phyloP scores from a whole-genome alignment of 2,329 filamentous ascomycete species.

The Biscogniauxia mediterranea region DNA sequence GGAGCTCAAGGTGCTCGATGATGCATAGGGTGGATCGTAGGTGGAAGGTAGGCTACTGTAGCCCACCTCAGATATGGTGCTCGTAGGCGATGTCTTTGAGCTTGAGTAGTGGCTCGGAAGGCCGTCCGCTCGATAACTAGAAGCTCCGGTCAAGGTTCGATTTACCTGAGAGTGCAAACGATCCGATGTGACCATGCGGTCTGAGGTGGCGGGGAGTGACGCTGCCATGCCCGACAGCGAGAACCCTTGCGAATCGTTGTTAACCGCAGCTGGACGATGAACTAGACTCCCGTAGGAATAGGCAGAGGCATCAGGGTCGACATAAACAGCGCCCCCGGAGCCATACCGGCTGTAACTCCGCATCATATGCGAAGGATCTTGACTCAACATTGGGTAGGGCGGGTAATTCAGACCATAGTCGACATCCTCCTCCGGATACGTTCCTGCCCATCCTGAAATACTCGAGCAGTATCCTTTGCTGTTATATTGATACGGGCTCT shows the following conservation, averaged over 20 bases:
- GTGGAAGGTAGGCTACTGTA: conserved; percentile 27
- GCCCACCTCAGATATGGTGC: conserved; percentile 27
- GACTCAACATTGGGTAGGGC: conserved; percentile 35
- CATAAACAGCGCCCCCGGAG: conserved; percentile 33
- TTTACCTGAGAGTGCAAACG: conserved; percentile 36
- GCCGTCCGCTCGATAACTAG: conserved; percentile 31
- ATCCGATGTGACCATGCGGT: conserved; percentile 25
- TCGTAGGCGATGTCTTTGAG: conserved; percentile 21
- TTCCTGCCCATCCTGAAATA: conserved; percentile 34
- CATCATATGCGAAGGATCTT: conserved; percentile 35
- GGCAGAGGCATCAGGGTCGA: conserved; percentile 33
- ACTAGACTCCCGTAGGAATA: conserved; percentile 38
- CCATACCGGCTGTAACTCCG: conserved; percentile 32
- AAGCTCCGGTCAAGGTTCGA: conserved; percentile 32
- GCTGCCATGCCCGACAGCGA: conserved; percentile 43
- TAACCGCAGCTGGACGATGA: conserved; percentile 34
- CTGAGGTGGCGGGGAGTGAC: conserved; percentile 35
- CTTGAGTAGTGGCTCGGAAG: conserved; percentile 24
- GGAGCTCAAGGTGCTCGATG: conserved; percentile 15
- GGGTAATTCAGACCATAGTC: conserved; percentile 36
- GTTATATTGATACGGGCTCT: conserved; percentile 32
- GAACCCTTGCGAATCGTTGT: conserved; percentile 36
- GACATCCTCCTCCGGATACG: conserved; percentile 38
- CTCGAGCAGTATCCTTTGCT: conserved; percentile 35
- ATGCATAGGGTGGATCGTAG: conserved; percentile 25